Evolutionary conservation across 208 protist species (phyloP), one percentile per base, ranked within the genome.

Genomic region (Trypanosoma melophagium): DNA sequence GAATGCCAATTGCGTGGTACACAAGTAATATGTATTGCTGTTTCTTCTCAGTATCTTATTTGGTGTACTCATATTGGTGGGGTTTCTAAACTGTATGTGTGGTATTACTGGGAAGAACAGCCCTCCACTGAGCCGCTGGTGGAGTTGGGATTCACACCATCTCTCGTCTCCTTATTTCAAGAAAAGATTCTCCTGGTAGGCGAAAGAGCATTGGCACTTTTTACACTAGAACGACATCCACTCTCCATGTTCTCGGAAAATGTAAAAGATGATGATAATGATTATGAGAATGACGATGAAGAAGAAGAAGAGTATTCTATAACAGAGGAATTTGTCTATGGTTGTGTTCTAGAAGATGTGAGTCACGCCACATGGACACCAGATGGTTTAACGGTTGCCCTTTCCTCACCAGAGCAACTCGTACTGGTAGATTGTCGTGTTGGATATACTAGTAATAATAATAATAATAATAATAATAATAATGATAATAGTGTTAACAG

Each of bases 101-200:
- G 63, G 57, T 38, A 53, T 4, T 64, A 22, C 24, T 1, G 22
- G 16, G 44, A 42, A 21, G 55, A 61, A 19, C n/a, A 60, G 25
- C 71, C 62, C 8, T 50, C 7, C 22, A 21, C 38, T 42, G 38
- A 19, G 7, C 56, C 52, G 25, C 47, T 77, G 5, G 55, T 60
- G 16, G 54, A 65, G 21, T 50, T 77, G 45, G 56, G 59, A 17
- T 77, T 77, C 60, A 55, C 40, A 8, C 71, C 71, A 38, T 41
- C 40, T 9, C 16, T 60, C 40, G 42, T 77, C 38, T 71, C 71
- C 2, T 38, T 54, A 0, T 65, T 67, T 53, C 42, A 68, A 40
- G 66, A 68, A 45, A 71, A 77, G 41, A 66, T 77, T 52, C 13
- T 71, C 2, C 38, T 71, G 7, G 14, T 77, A 13, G 71, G 71